Conservation (phyloP, 495 filamentous ascomycete species). For the Penicillium macrosclerotiorum region DNA sequence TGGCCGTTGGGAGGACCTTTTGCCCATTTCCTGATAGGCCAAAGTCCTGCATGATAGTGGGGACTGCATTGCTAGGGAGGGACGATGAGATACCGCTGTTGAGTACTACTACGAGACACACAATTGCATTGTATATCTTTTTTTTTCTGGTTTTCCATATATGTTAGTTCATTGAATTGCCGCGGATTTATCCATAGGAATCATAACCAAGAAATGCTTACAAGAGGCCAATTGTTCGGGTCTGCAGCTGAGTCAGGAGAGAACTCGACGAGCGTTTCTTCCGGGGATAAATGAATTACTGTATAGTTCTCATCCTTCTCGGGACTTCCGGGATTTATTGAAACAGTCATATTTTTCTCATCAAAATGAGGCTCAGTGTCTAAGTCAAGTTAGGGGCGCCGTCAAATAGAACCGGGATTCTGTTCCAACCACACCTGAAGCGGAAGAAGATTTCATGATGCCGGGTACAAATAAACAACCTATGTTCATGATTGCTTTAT, state of each 20-base stretch:
- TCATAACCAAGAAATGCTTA: constrained; percentile 17
- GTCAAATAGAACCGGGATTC: not conserved
- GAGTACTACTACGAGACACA: constrained; percentile 59
- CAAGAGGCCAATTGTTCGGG: constrained; percentile 33
- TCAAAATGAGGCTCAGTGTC: constrained; percentile 7
- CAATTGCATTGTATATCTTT: constrained; percentile 58
- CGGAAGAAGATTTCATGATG: constrained; percentile 9
- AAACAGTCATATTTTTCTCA: constrained; percentile 3
- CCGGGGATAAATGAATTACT: constrained; percentile 19
- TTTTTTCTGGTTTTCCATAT: constrained; percentile 34
- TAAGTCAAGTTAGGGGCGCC: constrained; percentile 11
- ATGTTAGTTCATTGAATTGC: constrained; percentile 5
- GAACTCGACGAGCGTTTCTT: constrained; percentile 32
- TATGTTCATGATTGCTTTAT: constrained; percentile 8
- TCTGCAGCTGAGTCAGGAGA: constrained; percentile 23
- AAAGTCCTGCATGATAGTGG: constrained; percentile 46
- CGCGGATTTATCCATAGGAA: not conserved
- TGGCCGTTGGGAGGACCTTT: constrained; percentile 68
- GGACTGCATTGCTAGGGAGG: constrained; percentile 64
- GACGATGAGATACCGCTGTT: constrained; percentile 72
- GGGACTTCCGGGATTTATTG: constrained; percentile 3
- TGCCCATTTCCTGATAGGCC: constrained; percentile 35
- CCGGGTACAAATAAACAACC: constrained; percentile 4
- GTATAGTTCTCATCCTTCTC: constrained; percentile 15
- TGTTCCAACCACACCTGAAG: constrained; percentile 17